These are phyloP conservation scores for Iris macrosiphon DNA, from an alignment of 106 monocot species.

Conservation along the genomic window DNA sequence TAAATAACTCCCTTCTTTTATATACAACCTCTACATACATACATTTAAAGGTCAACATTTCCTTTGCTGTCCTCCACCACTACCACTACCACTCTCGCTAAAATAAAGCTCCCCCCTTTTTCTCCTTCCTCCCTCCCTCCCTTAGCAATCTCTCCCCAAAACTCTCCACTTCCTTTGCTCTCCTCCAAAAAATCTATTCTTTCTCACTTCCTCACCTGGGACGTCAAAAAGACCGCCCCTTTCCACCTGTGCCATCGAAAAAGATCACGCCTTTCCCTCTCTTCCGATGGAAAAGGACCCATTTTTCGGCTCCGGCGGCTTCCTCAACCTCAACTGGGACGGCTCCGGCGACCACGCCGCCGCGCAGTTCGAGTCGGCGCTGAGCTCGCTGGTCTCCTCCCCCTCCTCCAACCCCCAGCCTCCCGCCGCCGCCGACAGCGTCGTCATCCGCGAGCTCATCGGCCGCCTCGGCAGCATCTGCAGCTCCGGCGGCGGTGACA, in stretches of 20 bases:
- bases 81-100: no score
- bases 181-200: no score
- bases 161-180: background rate
- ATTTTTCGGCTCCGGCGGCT: slow-evolving; percentile 11
- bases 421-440: slow-evolving; percentile 20
- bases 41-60: no score
- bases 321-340: slow-evolving; percentile 31
- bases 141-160: background rate
- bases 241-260: no score
- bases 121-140: background rate
- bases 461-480: slow-evolving; percentile 85
- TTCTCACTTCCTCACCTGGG: no score
- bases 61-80: no score
- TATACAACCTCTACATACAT: no score
- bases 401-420: slow-evolving; percentile 25
- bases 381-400: slow-evolving; percentile 64
- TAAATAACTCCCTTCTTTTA: no score
- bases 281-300: slow-evolving; percentile 33
- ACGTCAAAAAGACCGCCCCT: no score
- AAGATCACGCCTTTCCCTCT: no score
- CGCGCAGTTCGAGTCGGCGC: slow-evolving; percentile 63
- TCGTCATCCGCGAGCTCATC: slow-evolving; percentile 72
- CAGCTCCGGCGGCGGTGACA: slow-evolving; percentile 59
- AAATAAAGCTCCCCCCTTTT: background rate
- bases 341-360: slow-evolving; percentile 9